Evolutionary conservation across 208 protist species (phyloP).

Genomic region (Trypanosoma lewisi): DNA sequence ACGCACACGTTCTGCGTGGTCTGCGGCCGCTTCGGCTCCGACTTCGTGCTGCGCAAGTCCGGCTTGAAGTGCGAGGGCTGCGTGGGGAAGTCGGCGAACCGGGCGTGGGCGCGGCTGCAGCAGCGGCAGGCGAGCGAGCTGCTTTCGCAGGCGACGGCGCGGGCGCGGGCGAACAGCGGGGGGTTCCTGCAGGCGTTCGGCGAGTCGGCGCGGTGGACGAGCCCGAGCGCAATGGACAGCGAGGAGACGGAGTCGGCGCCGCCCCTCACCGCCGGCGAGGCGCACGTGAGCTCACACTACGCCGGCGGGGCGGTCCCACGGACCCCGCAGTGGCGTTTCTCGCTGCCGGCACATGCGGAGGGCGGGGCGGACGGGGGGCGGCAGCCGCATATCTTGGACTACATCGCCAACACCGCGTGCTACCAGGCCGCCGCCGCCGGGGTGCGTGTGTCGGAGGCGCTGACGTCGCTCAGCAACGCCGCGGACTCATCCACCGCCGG

Average conservation of each 20-base stretch:
- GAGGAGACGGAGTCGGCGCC: conserved; percentile 6
- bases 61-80: conserved; percentile 56
- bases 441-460: not conserved
- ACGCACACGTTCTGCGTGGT: conserved; percentile 53
- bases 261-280: not conserved
- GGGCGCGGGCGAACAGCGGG: conserved; percentile 7
- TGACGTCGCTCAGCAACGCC: not conserved
- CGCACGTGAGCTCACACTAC: too few relatives aligned
- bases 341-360: not conserved
- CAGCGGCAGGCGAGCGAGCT: conserved; percentile 38
- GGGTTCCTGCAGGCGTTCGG: not conserved
- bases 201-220: not conserved
- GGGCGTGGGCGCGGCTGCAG: conserved; percentile 35
- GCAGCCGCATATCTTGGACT: conserved; percentile 46
- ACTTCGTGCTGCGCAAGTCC: conserved; percentile 45
- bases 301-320: too few relatives aligned
- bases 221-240: conserved; percentile 8
- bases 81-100: conserved; percentile 49
- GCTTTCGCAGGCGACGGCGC: conserved; percentile 12
- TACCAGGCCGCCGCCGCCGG: conserved; percentile 29
- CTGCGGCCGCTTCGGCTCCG: conserved; percentile 36
- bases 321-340: too few relatives aligned
- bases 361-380: not conserved
- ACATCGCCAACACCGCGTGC: conserved; percentile 50
- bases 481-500: not conserved